Evolutionary conservation across 768 basidiomycete genomes (phyloP), one percentile per base, ranked within the genome.

Genomic region (Leucocoprinus leucothites): DNA sequence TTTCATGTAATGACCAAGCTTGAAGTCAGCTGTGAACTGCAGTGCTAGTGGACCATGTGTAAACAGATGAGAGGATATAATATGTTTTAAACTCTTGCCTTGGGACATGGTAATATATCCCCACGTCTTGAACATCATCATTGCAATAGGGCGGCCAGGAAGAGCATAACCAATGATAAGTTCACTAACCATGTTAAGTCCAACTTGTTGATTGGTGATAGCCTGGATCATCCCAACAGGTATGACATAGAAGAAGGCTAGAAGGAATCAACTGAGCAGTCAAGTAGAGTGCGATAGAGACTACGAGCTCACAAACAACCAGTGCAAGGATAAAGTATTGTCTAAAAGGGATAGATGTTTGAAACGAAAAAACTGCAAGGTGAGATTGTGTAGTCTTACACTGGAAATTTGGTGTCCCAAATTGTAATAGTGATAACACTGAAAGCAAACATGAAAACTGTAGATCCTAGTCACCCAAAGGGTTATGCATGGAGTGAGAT

Each of bases 201-300:
- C 85, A 52, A 89, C 76, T 72, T 87, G 82, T 61, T 89, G 86
- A 60, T 89, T 90, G 5, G 88, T 89, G 57, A 89, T 87, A 13
- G 87, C 86, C 60, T 77, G 75, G 58, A 82, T 81, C 80, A 75
- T 75, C 24, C 74, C 74, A 49, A 75, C 82, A 9, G 91, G 91
- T 44, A 93, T 81, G 49, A 85, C 76, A 61, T 89, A 91, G 52
- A 83, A 63, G 57, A 77, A 85, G 9, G 77, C 67, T 71, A 38
- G 31, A 31, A n/a, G n/a, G n/a, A n/a, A n/a, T 11, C 31, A 31
- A 11, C 5, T 5, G 4, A 18, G 35, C 26, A 22, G 36, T 6
- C 34, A 36, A 82, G 63, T 1, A 24, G 14, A 11, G 11, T 22
- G 5, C 59, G 62, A 74, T 74, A 40, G 13, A 44, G 70, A 57